Percentiles rank a stretch among this genome's conserved stretches.
Evolutionary conservation across 1,284 basidiomycete genomes (phyloP).

Genomic region (Fomes fomentarius): DNA sequence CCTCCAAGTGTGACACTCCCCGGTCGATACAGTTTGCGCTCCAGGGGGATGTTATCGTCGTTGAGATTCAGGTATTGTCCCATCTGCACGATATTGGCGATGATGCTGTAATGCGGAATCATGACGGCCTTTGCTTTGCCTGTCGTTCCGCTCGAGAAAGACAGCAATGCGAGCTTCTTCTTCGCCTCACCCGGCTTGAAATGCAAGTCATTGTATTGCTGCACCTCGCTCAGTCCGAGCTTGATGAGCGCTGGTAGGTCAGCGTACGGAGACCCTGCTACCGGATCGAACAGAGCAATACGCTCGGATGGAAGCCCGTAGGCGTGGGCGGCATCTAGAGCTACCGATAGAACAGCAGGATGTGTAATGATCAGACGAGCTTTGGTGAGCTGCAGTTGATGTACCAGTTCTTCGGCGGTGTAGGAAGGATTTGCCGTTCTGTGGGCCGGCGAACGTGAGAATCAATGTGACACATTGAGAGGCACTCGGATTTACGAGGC

Average conservation of each 20-base stretch:
- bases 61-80: slow-evolving; percentile 50
- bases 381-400: slow-evolving; percentile 54
- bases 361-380: slow-evolving; percentile 58
- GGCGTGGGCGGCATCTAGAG: slow-evolving; percentile 49
- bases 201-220: slow-evolving; percentile 44
- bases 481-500: slow-evolving; percentile 54
- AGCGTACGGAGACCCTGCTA: background rate
- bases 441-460: background rate
- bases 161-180: slow-evolving; percentile 67
- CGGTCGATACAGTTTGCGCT: slow-evolving; percentile 44
- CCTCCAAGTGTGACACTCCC: slow-evolving; percentile 61
- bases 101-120: slow-evolving; percentile 69
- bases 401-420: slow-evolving; percentile 34
- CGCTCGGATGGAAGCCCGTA: slow-evolving; percentile 50
- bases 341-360: slow-evolving; percentile 48
- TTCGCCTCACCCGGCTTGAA: slow-evolving; percentile 61
- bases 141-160: slow-evolving; percentile 83
- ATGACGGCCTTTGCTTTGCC: slow-evolving; percentile 79
- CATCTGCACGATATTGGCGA: slow-evolving; percentile 67
- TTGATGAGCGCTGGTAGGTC: slow-evolving; percentile 43
- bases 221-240: slow-evolving; percentile 42
- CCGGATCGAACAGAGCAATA: slow-evolving; percentile 52
- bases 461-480: background rate
- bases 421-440: slow-evolving; percentile 9
- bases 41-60: slow-evolving; percentile 36